A percentile compares a stretch with the other conserved stretches of the same genome.
Conservation (phyloP, 257 asterid genomes). For the Nicotiana otophora region DNA sequence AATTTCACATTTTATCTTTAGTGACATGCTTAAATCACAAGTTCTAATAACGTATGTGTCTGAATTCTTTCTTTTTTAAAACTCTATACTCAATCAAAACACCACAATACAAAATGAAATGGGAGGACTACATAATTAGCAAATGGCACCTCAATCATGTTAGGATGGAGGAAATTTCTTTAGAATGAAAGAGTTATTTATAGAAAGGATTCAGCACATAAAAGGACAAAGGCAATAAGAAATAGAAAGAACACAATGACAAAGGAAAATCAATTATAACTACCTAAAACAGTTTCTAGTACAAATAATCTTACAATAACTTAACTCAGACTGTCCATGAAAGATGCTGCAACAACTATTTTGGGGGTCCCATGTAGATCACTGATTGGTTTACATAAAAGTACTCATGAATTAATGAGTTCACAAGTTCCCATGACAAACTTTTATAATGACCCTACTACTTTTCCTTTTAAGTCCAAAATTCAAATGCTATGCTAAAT, state of each 20-base stretch:
- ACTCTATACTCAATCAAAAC: not conserved
- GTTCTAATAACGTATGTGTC: not conserved
- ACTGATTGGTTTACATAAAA: not conserved
- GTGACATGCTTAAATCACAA: not conserved
- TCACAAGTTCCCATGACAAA: conserved; percentile 1
- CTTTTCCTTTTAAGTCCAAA: not conserved
- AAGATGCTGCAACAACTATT: not conserved
- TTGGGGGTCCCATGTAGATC: not conserved
- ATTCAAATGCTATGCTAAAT: not conserved
- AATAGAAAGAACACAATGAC: not conserved
- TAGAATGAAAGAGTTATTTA: not conserved
- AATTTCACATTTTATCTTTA: not conserved
- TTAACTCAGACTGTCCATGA: not conserved
- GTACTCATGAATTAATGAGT: not conserved
- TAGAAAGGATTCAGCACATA: not conserved
- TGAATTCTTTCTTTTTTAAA: not conserved
- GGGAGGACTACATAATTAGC: not conserved
- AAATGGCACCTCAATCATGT: not conserved
- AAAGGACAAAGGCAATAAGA: not conserved
- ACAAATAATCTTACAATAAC: not conserved
- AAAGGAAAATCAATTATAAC: not conserved
- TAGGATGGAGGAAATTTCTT: not conserved
- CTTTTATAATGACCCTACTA: not conserved
- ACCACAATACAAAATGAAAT: not conserved
- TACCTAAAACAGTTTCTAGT: not conserved